These are phyloP conservation scores for Ambrosia hybrid DNA, from an alignment of 140 eudicot species.

Conservation along the genomic window DNA sequence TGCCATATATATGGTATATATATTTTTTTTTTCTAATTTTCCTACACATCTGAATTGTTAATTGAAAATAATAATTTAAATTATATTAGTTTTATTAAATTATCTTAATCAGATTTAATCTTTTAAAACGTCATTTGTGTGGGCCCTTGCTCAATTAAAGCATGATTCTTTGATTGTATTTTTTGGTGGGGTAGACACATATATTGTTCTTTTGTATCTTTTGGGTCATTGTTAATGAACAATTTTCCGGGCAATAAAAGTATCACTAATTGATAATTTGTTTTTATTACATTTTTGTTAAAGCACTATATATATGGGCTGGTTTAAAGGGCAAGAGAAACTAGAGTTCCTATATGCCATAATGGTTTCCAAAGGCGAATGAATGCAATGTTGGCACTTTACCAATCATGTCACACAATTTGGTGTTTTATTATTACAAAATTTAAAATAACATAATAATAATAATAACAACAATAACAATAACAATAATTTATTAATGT, in stretches of 20 bases:
- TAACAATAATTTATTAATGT: neutral
- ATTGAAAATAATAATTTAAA: neutral
- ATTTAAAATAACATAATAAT: neutral
- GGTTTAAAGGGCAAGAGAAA: slow-evolving; percentile 4
- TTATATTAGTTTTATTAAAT: neutral
- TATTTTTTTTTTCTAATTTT: too few relatives aligned
- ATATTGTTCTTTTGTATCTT: slow-evolving; percentile 18
- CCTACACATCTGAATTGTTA: neutral
- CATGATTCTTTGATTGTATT: slow-evolving; percentile 18
- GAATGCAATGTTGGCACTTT: slow-evolving; percentile 19
- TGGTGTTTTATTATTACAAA: neutral
- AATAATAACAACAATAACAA: neutral
- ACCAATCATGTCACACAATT: slow-evolving; percentile 8
- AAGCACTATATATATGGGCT: slow-evolving; percentile 19
- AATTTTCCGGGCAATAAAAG: neutral
- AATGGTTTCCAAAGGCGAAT: neutral
- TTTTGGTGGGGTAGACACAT: slow-evolving; percentile 20
- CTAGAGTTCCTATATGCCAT: slow-evolving; percentile 23
- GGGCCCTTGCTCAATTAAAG: slow-evolving; percentile 22
- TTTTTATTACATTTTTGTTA: neutral
- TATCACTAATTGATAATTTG: slow-evolving; percentile 1
- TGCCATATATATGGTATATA: too few relatives aligned
- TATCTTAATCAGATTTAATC: neutral
- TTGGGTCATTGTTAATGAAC: neutral
- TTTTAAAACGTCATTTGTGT: neutral